phyloP scores from a whole-genome alignment of 2,329 filamentous ascomycete species.

The Zopfia rhizophila region DNA sequence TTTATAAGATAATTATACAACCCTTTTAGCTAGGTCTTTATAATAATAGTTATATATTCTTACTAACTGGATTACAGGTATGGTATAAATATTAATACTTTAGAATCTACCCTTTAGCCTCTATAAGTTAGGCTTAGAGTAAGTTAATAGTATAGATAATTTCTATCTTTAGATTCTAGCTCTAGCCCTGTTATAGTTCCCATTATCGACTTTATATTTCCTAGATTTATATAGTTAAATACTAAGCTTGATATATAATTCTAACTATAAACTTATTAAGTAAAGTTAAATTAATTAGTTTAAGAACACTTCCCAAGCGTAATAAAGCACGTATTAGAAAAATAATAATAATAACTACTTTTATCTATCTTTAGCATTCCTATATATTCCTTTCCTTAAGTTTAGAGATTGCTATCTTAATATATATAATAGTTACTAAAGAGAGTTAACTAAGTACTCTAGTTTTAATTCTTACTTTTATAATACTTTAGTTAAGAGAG shows the following conservation, averaged over 20 bases:
- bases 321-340: conserved; percentile 63
- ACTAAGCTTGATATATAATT: conserved; percentile 81
- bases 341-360: conserved; percentile 85
- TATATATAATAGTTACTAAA: conserved; percentile 73
- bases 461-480: conserved; percentile 88
- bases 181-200: conserved; percentile 52
- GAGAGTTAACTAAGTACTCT: conserved; percentile 85
- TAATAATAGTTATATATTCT: conserved; percentile 11
- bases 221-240: conserved; percentile 91
- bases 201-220: conserved; percentile 77
- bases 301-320: conserved; percentile 74
- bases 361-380: conserved; percentile 92
- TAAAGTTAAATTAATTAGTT: conserved; percentile 94
- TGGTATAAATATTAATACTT: conserved; percentile 28
- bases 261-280: conserved; percentile 94
- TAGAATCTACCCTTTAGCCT: conserved; percentile 78
- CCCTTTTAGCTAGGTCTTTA: too few relatives aligned
- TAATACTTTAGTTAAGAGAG: conserved; percentile 83
- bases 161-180: conserved; percentile 90
- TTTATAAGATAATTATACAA: conserved; percentile 10
- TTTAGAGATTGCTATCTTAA: conserved; percentile 71
- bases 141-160: conserved; percentile 91
- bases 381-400: conserved; percentile 93
- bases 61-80: conserved; percentile 24
- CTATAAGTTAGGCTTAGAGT: conserved; percentile 79